Evolutionary conservation across 106 monocot species (phyloP).

Genomic region (Iris macrosiphon): DNA sequence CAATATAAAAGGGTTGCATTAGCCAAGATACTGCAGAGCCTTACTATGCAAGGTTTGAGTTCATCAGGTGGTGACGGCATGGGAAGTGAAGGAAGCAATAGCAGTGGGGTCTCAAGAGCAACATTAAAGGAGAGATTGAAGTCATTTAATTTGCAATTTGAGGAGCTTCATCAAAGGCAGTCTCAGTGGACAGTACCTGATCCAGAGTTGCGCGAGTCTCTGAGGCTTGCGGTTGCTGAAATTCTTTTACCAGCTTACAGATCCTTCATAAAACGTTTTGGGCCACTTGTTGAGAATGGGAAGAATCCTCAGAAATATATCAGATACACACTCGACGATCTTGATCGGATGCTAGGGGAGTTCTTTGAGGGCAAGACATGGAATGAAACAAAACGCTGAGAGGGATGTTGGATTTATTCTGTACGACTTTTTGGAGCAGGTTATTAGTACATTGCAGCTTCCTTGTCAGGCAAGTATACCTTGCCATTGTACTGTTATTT

Average conservation of each 20-base stretch:
- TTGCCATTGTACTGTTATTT: no score
- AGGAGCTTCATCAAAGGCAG: slow-evolving; percentile 32
- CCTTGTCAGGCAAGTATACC: no score
- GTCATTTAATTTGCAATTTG: slow-evolving; percentile 30
- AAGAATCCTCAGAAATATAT: slow-evolving; percentile 58
- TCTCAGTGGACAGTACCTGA: slow-evolving; percentile 36
- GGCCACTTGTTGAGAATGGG: slow-evolving; percentile 47
- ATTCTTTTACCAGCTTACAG: slow-evolving; percentile 51
- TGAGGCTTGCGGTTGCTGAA: slow-evolving; percentile 50
- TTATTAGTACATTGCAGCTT: no score
- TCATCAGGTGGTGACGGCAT: slow-evolving; percentile 20
- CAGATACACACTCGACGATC: slow-evolving; percentile 50
- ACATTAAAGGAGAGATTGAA: slow-evolving; percentile 28
- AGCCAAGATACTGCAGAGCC: slow-evolving; percentile 46
- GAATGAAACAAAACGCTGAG: slow-evolving; percentile 60
- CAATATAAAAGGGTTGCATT: slow-evolving; percentile 47
- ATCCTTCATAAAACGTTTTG: slow-evolving; percentile 44
- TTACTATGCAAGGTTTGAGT: slow-evolving; percentile 19
- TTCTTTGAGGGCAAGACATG: slow-evolving; percentile 74
- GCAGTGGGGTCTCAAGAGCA: slow-evolving; percentile 33
- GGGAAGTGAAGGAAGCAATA: slow-evolving; percentile 47
- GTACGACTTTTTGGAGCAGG: no score
- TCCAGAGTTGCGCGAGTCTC: slow-evolving; percentile 43
- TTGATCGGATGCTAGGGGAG: slow-evolving; percentile 47
- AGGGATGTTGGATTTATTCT: no score